Base-by-base conservation (phyloP, 2,329 filamentous ascomycete species). In the Fusarium sp. region DNA sequence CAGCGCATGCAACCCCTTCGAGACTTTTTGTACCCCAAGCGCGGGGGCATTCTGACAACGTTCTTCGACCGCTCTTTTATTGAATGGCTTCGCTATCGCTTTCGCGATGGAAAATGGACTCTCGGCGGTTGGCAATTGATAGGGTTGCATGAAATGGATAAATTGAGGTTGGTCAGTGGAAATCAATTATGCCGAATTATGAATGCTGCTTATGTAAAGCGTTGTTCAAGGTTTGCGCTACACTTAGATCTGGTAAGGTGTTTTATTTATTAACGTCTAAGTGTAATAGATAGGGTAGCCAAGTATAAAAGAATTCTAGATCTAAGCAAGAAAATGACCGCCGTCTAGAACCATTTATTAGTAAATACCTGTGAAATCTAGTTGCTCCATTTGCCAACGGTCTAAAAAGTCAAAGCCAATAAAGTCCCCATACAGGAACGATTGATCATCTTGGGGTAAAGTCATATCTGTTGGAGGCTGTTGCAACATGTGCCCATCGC, bases 21-120 rank as follows among this genome's bases (percentile, higher is more conserved):
- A 37, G 80, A 82, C 52, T 82, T 82, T 27, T 76, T 81, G 68
- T 82, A 80, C 7, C 80, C 80, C 11, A 82, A 68, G 6, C 78
- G 79, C 41, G 77, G 77, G 23, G 62, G 62, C 44, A 60, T 64
- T 27, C 1, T 38, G 23, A 4, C 0, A 25, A 14, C 7, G n/a
- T 52, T 52, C 27, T 0, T 14, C 2, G 23, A 4, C 1, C 12
- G 7, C 27, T 25, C 9, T 27, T 27, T 16, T 21, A 15, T 33
- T 38, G 23, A 9, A 12, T 21, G 19, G 23, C 11, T 21, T 52
- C 31, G 49, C 15, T 21, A 52, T 37, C 23, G 23, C 33, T 27
- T 37, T 52, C 33, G 23, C 33, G 10, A 38, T 27, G n/a, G n/a
- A n/a, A n/a, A n/a, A n/a, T n/a, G 23, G 19, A 2, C 10, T 21